Evolutionary conservation across 768 basidiomycete genomes (phyloP), one percentile per base, ranked within the genome.

Genomic region (Psilocybe sp.): DNA sequence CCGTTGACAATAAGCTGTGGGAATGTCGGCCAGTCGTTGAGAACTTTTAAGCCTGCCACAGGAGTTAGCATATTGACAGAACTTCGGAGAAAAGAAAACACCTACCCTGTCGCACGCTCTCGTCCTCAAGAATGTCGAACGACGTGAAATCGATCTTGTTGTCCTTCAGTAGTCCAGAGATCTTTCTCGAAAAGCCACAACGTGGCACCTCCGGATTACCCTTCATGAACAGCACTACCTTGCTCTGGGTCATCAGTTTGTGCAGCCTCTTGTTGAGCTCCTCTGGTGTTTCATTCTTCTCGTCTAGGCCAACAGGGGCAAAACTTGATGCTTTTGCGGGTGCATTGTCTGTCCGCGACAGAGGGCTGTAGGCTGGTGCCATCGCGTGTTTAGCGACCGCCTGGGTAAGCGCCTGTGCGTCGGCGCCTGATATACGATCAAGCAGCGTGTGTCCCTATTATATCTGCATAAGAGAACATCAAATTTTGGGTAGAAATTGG

Each of bases 1-100:
- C 97, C 95, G 2, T 90, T 82, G 44, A 93, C 74, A 55, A 94
- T 87, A 16, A 96, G 73, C 63, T 92, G 90, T 3, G 90, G 89
- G 72, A 80, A 92, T 3, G 89, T 96, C 0, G 92, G 92, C 92
- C 92, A 95, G 52, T 93, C 79, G 61, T 95, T 95, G 52, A 92
- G 62, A 53, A 74, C 79, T 69, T 86, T 86, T 46, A 86, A 77
- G 62, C 80, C 92, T 82, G 54, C 32, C 20, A 40, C 33, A 49
- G 18, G 14, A 11, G 46, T 4, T 39, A 50, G 23, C 13, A 36
- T 15, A 38, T 13, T 37, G 32, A 16, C 15, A 4, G 9, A 8
- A 43, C 10, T 15, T 23, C 13, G 28, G 44, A 36, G 40, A 10
- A 35, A 4, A 40, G 35, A 32, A 49, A 18, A 71, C 73, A 56